These are phyloP conservation scores for Nicotiana otophora DNA, from an alignment of 257 asterid species.

Conservation along the genomic window DNA sequence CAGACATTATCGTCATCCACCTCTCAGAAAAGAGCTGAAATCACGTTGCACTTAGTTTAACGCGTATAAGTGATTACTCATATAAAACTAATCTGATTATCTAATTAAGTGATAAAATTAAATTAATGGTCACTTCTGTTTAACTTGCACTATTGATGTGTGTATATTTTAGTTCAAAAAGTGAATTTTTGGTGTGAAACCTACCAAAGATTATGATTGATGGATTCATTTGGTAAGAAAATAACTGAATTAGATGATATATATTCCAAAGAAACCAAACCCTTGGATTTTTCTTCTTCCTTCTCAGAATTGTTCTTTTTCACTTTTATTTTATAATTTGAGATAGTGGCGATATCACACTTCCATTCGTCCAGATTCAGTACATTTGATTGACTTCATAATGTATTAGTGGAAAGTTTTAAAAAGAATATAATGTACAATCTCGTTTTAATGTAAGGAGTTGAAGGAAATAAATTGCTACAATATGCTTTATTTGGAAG, in stretches of 20 bases:
- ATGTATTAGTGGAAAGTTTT: too few relatives aligned
- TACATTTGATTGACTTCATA: too few relatives aligned
- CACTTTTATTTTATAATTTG: too few relatives aligned
- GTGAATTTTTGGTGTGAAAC: not conserved
- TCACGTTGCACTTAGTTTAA: not conserved
- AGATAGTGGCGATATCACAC: not conserved
- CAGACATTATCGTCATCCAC: not conserved
- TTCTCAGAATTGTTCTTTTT: too few relatives aligned
- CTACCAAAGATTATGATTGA: not conserved
- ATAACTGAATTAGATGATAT: not conserved
- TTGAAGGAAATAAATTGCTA: not conserved
- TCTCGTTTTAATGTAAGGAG: not conserved
- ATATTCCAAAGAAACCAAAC: not conserved
- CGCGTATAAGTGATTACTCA: not conserved
- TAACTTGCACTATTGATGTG: not conserved
- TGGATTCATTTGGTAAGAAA: not conserved
- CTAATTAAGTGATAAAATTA: not conserved
- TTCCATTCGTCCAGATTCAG: not conserved
- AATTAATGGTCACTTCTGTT: not conserved
- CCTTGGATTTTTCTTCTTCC: not conserved
- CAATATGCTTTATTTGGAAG: too few relatives aligned
- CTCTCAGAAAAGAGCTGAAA: not conserved
- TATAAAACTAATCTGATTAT: too few relatives aligned
- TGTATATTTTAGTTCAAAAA: not conserved
- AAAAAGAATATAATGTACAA: not conserved